Conservation (phyloP, 352 stramenopile genomes). For the Phytopythium litorale region DNA sequence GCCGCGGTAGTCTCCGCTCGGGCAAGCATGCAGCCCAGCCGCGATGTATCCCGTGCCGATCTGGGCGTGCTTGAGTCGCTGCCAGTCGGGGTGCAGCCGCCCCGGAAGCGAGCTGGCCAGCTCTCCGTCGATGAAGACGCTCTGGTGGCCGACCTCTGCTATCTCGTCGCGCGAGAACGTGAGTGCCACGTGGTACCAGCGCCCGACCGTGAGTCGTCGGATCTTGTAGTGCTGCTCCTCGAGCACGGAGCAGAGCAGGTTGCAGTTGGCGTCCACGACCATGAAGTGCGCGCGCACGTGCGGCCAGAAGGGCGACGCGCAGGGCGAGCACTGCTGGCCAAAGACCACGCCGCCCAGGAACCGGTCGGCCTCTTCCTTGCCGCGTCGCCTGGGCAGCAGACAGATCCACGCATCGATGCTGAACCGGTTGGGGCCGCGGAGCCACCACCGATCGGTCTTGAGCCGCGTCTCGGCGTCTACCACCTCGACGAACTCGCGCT, state of each 20-base stretch:
- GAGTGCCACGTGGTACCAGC: conserved; percentile 22
- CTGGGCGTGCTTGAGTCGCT: conserved; percentile 7
- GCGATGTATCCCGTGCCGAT: conserved; percentile 3
- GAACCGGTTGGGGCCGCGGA: not conserved
- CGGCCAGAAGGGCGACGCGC: not conserved
- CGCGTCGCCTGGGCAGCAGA: conserved; percentile 5
- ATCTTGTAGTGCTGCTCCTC: conserved; percentile 7
- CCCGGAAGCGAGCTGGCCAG: conserved; percentile 7
- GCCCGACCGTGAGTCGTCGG: conserved; percentile 1
- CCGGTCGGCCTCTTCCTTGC: not conserved
- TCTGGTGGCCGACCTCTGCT: not conserved
- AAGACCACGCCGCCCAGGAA: conserved; percentile 16
- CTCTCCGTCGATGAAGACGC: conserved; percentile 14
- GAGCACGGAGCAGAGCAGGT: conserved; percentile 17
- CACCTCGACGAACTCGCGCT: not conserved
- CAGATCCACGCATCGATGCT: conserved; percentile 27
- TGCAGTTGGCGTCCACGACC: conserved; percentile 13
- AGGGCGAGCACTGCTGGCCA: conserved; percentile 8
- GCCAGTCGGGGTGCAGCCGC: conserved; percentile 12
- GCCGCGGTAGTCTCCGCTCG: conserved; percentile 9
- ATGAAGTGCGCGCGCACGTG: conserved; percentile 10
- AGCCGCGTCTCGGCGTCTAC: not conserved
- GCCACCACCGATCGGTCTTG: not conserved
- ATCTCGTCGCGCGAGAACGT: conserved; percentile 3
- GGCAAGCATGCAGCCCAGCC: not conserved